Percentiles rank a stretch among this genome's conserved stretches.
Conservation (phyloP, 495 filamentous ascomycete genomes). For the Penicillium simplicissimum region DNA sequence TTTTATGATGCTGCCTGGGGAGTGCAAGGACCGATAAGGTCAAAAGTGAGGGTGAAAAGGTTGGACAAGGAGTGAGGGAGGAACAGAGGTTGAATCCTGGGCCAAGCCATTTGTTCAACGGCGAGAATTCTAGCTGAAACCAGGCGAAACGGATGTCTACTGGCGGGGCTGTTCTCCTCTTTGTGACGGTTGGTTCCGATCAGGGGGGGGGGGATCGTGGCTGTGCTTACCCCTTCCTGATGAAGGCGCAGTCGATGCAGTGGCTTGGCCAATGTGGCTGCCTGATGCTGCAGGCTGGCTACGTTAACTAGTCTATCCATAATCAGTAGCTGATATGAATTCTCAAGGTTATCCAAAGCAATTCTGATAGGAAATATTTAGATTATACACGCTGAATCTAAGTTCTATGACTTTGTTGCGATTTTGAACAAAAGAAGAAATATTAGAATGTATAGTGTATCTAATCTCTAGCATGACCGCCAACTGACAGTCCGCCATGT, state of each 20-base stretch:
- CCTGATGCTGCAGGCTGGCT: neutral
- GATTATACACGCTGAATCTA: too few relatives aligned
- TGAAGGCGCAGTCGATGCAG: neutral
- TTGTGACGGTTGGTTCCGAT: neutral
- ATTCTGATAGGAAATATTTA: too few relatives aligned
- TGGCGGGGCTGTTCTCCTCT: neutral
- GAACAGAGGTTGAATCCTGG: neutral
- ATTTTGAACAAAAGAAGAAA: neutral
- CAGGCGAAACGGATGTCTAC: neutral
- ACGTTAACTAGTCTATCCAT: neutral
- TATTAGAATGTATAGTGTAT: neutral
- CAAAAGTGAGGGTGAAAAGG: neutral
- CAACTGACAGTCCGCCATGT: neutral
- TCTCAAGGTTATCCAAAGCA: too few relatives aligned
- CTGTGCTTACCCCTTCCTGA: neutral
- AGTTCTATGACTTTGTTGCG: neutral
- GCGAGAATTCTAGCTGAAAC: neutral
- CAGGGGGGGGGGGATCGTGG: neutral
- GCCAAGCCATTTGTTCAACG: neutral
- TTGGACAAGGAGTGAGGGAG: neutral
- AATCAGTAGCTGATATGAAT: neutral
- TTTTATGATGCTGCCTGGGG: constrained; percentile 4
- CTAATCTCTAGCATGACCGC: neutral
- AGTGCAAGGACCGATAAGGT: neutral
- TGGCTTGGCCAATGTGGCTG: neutral